Evolutionary conservation across 139 green algal genomes (phyloP).

Genomic region (Tetratostichococcus sp.): DNA sequence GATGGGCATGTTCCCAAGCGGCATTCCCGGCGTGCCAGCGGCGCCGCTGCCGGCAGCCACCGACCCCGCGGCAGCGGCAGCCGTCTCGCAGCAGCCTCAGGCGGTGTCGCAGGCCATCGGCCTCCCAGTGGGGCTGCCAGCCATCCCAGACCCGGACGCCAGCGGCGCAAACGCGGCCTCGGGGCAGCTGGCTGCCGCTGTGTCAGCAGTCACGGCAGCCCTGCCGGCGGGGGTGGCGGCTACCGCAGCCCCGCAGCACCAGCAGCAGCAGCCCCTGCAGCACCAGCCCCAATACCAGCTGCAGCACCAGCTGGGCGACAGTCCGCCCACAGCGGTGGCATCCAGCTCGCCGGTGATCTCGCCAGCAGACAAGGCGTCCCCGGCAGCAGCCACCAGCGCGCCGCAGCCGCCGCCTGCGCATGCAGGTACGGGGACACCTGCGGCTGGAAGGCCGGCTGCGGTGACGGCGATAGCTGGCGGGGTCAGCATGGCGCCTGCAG

Average conservation of each 20-base stretch:
- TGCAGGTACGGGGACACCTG: too few species aligned
- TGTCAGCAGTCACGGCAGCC: neutral
- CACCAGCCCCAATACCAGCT: neutral
- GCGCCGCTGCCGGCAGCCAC: neutral
- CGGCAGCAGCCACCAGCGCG: neutral
- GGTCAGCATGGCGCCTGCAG: too few species aligned
- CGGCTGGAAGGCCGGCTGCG: too few species aligned
- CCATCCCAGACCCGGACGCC: neutral
- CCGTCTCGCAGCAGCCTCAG: slow-evolving; percentile 1
- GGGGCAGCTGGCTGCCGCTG: neutral
- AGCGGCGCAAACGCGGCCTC: neutral
- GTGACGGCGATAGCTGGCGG: too few species aligned
- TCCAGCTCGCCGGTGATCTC: neutral
- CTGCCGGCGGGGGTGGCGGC: neutral
- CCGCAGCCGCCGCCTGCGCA: neutral
- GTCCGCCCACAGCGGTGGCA: neutral
- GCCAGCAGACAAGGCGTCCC: too few species aligned
- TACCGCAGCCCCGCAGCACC: neutral
- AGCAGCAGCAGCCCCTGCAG: slow-evolving; percentile 1
- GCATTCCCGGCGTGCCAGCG: neutral
- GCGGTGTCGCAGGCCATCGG: neutral
- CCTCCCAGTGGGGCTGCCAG: neutral
- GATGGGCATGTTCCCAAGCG: neutral
- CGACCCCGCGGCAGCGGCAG: neutral
- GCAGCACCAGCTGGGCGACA: neutral